Percentiles rank a stretch among this genome's conserved stretches.
Conservation (phyloP, 140 eudicot genomes). For the Oenanthe javanica region DNA sequence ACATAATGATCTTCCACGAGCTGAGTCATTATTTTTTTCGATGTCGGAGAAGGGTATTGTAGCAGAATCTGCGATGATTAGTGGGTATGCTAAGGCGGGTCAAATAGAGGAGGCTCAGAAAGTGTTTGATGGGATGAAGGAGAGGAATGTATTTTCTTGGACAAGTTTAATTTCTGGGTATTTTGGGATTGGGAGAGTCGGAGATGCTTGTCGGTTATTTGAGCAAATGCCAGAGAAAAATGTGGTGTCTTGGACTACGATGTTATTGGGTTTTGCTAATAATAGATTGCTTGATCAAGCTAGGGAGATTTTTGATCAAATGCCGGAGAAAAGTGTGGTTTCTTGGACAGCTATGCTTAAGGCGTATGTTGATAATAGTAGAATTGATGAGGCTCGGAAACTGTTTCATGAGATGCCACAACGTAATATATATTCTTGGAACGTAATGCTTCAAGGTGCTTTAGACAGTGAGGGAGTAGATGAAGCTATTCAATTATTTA, state of each 20-base stretch:
- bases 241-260: slow-evolving; percentile 47
- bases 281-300: slow-evolving; percentile 46
- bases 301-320: slow-evolving; percentile 29
- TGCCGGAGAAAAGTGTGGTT: slow-evolving; percentile 37
- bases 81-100: slow-evolving; percentile 47
- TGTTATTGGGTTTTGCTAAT: slow-evolving; percentile 39
- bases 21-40: slow-evolving; percentile 24
- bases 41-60: slow-evolving; percentile 40
- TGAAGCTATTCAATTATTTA: slow-evolving; percentile 35
- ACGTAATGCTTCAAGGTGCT: slow-evolving; percentile 34
- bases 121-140: slow-evolving; percentile 40
- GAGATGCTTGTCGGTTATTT: slow-evolving; percentile 32
- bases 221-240: slow-evolving; percentile 41
- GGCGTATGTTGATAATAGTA: slow-evolving; percentile 29
- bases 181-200: slow-evolving; percentile 31
- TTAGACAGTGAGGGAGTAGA: slow-evolving; percentile 27
- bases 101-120: slow-evolving; percentile 31
- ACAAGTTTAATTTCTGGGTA: slow-evolving; percentile 51
- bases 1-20: slow-evolving; percentile 31
- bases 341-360: slow-evolving; percentile 52
- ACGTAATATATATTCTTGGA: slow-evolving; percentile 47
- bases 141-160: slow-evolving; percentile 47
- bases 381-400: slow-evolving; percentile 29
- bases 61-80: slow-evolving; percentile 51
- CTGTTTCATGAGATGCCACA: slow-evolving; percentile 38